Conservation (phyloP, 2,329 filamentous ascomycete species). For the Claviceps purpurea region DNA sequence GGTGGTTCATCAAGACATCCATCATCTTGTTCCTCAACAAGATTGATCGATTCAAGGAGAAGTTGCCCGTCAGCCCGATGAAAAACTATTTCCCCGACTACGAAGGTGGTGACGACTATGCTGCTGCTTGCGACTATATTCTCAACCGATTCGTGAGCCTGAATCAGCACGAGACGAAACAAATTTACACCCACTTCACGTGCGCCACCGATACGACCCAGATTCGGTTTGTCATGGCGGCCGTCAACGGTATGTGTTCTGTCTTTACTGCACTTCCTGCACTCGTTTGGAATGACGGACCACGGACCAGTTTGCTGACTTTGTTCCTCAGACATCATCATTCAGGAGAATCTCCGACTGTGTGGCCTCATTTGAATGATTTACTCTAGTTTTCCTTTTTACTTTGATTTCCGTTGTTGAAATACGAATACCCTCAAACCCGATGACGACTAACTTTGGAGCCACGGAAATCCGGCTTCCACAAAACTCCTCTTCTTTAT, state of each 20-base stretch:
- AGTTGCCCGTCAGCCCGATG: slow-evolving; percentile 70
- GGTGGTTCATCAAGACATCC: slow-evolving; percentile 83
- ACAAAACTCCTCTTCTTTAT: slow-evolving; percentile 19
- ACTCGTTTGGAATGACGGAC: neutral
- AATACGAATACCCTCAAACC: slow-evolving; percentile 31
- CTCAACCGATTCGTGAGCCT: slow-evolving; percentile 95
- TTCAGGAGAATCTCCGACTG: slow-evolving; percentile 95
- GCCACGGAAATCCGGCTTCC: slow-evolving; percentile 26
- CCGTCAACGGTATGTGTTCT: slow-evolving; percentile 71
- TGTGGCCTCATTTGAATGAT: slow-evolving; percentile 81
- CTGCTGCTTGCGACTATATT: slow-evolving; percentile 94
- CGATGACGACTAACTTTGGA: slow-evolving; percentile 26
- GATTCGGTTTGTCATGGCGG: slow-evolving; percentile 98
- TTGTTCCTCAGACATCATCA: slow-evolving; percentile 73
- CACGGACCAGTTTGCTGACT: slow-evolving; percentile 26
- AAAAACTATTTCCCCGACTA: slow-evolving; percentile 84
- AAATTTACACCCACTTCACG: slow-evolving; percentile 99
- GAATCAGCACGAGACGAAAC: slow-evolving; percentile 98
- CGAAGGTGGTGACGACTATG: slow-evolving; percentile 92
- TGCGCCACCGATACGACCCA: slow-evolving; percentile 98
- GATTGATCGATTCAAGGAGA: slow-evolving; percentile 81
- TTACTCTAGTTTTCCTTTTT: slow-evolving; percentile 17
- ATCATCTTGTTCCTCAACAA: slow-evolving; percentile 87
- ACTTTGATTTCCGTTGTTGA: slow-evolving; percentile 12
- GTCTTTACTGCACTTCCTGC: slow-evolving; percentile 2